Conservation (phyloP, 2,329 filamentous ascomycete species). For the Fusarium sp. region DNA sequence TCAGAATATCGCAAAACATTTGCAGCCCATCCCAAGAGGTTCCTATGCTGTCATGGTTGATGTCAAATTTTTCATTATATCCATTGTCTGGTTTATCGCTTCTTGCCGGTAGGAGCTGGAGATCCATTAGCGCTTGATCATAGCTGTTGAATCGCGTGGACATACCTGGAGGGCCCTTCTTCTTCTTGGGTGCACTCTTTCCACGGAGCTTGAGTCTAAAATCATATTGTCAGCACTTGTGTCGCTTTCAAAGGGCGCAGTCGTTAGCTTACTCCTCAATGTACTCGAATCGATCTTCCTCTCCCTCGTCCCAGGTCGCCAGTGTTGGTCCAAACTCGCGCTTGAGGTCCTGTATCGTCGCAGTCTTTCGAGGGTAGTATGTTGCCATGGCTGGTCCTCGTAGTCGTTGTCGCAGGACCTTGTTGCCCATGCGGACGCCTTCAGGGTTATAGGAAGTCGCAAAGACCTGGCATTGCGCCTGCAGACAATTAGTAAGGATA, state of each 20-base stretch:
- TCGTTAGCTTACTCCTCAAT: slow-evolving; percentile 68
- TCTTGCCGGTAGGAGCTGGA: slow-evolving; percentile 48
- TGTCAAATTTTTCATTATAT: slow-evolving; percentile 33
- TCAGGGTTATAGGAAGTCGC: slow-evolving; percentile 90
- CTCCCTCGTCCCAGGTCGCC: slow-evolving; percentile 77
- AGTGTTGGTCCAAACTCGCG: slow-evolving; percentile 74
- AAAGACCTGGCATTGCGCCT: slow-evolving; percentile 95
- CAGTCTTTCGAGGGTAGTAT: slow-evolving; percentile 86
- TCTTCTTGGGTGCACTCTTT: slow-evolving; percentile 91
- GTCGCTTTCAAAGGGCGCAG: not conserved
- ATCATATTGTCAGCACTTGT: slow-evolving; percentile 46
- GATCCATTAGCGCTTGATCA: slow-evolving; percentile 21
- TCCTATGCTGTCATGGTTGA: slow-evolving; percentile 1
- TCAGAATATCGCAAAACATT: not conserved
- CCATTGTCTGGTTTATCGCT: slow-evolving; percentile 42
- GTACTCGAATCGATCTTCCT: slow-evolving; percentile 83
- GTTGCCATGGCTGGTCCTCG: slow-evolving; percentile 83
- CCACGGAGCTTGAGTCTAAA: slow-evolving; percentile 78
- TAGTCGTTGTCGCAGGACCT: slow-evolving; percentile 88
- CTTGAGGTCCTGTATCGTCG: slow-evolving; percentile 78
- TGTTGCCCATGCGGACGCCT: slow-evolving; percentile 85
- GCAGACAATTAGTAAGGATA: slow-evolving; percentile 40
- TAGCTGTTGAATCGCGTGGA: not conserved
- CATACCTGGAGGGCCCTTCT: slow-evolving; percentile 65
- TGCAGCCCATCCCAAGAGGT: not conserved